These are phyloP conservation scores for Centrapalus pauciflorus DNA, from an alignment of 129 eudicot genomes.

Conservation along the genomic window DNA sequence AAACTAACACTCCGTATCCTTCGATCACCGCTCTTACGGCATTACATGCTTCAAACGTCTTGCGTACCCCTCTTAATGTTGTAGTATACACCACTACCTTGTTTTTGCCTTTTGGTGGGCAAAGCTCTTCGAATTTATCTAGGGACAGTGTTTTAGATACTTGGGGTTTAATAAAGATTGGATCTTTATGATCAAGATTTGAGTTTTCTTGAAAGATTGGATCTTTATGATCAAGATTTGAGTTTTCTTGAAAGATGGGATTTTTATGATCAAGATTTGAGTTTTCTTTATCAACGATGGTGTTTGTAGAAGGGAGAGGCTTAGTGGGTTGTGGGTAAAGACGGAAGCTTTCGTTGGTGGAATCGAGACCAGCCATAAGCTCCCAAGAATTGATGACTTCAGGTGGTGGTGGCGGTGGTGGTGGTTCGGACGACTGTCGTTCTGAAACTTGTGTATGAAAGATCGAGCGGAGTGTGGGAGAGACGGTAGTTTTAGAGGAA, in stretches of 20 bases:
- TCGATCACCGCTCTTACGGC: constrained; percentile 65
- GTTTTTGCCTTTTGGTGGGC: constrained; percentile 83
- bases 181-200: constrained; percentile 7
- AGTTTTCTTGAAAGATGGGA: not conserved
- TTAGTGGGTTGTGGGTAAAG: constrained; percentile 37
- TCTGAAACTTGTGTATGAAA: constrained; percentile 35
- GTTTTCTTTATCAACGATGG: constrained; percentile 26
- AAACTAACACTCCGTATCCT: constrained; percentile 49
- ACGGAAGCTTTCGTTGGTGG: constrained; percentile 49
- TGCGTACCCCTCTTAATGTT: constrained; percentile 72
- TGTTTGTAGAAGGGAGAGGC: constrained; percentile 5
- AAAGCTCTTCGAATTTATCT: constrained; percentile 45
- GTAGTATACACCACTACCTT: constrained; percentile 79
- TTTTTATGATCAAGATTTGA: not conserved
- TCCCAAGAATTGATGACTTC: constrained; percentile 96
- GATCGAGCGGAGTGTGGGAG: constrained; percentile 45
- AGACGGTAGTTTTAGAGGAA: constrained; percentile 9
- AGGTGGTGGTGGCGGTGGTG: too few relatives aligned
- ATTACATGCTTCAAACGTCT: constrained; percentile 81
- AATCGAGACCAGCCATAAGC: constrained; percentile 92
- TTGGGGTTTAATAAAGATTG: constrained; percentile 6
- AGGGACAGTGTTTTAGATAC: constrained; percentile 14
- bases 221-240: constrained; percentile 4
- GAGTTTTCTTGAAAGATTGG: not conserved
- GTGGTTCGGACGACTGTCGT: constrained; percentile 22